Conservation (phyloP, 495 filamentous ascomycete genomes). For the Acidomyces sp. region DNA sequence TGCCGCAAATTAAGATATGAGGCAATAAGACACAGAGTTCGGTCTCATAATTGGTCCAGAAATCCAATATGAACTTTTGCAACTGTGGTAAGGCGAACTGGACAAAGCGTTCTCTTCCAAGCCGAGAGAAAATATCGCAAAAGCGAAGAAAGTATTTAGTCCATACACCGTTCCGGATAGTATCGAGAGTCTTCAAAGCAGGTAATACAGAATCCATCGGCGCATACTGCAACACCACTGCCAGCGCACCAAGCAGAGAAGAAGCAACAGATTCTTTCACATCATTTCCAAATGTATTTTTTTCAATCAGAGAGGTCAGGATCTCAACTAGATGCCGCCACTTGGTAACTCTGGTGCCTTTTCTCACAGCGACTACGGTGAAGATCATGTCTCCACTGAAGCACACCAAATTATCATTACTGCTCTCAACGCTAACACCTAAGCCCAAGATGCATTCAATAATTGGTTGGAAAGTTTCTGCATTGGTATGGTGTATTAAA, state of each 20-base stretch:
- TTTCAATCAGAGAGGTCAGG: conserved; percentile 23
- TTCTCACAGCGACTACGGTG: conserved; percentile 56
- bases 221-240: conserved; percentile 56
- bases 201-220: conserved; percentile 70
- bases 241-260: conserved; percentile 32
- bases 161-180: conserved; percentile 48
- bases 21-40: conserved; percentile 58
- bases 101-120: conserved; percentile 63
- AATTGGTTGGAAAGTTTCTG: conserved; percentile 55
- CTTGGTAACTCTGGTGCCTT: conserved; percentile 56
- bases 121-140: conserved; percentile 61
- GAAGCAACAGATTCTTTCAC: conserved; percentile 15
- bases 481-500: conserved; percentile 65
- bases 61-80: conserved; percentile 55
- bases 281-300: neutral
- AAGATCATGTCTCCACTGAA: conserved; percentile 53
- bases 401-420: conserved; percentile 4
- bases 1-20: no score
- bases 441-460: no score
- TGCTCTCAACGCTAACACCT: no score
- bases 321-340: conserved; percentile 55
- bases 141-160: conserved; percentile 65
- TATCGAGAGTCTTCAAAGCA: conserved; percentile 42
- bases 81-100: conserved; percentile 66
- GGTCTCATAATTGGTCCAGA: conserved; percentile 49